phyloP scores from a whole-genome alignment of 495 filamentous ascomycete species.

The Physcia stellaris region DNA sequence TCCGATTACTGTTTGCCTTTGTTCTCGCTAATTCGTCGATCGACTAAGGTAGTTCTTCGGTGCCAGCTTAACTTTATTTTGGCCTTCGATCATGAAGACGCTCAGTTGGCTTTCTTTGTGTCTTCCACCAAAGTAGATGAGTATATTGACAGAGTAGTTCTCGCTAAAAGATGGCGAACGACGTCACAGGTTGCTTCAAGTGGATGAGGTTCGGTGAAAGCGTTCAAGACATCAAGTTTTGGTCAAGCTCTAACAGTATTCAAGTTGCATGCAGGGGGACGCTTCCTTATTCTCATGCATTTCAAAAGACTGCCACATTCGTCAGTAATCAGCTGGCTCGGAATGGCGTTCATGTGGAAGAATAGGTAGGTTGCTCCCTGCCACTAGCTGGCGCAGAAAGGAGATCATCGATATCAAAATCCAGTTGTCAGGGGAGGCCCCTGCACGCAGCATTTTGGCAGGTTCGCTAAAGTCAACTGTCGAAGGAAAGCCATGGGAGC shows the following conservation, averaged over 20 bases:
- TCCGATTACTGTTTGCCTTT: no score
- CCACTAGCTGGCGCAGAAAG: background rate
- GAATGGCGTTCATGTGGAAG: background rate
- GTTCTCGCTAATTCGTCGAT: no score
- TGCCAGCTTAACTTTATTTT: no score
- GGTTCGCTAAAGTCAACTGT: background rate
- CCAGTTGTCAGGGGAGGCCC: conserved; percentile 1
- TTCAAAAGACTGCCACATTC: background rate
- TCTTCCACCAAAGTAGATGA: no score
- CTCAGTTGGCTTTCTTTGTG: no score
- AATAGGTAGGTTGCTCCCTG: no score
- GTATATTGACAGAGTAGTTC: no score
- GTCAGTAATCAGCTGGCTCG: background rate
- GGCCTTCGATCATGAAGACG: no score
- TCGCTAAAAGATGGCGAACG: background rate
- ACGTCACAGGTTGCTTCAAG: background rate
- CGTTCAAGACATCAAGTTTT: background rate
- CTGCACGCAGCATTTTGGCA: no score
- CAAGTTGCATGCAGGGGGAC: background rate
- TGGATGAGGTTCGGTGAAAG: background rate
- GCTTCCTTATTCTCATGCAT: background rate
- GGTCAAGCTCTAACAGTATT: background rate
- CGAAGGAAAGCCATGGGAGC: conserved; percentile 1
- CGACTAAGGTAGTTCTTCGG: no score
- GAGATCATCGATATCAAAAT: conserved; percentile 3